Conservation (phyloP, 331 rosid species). For the Dryas integrifolia region DNA sequence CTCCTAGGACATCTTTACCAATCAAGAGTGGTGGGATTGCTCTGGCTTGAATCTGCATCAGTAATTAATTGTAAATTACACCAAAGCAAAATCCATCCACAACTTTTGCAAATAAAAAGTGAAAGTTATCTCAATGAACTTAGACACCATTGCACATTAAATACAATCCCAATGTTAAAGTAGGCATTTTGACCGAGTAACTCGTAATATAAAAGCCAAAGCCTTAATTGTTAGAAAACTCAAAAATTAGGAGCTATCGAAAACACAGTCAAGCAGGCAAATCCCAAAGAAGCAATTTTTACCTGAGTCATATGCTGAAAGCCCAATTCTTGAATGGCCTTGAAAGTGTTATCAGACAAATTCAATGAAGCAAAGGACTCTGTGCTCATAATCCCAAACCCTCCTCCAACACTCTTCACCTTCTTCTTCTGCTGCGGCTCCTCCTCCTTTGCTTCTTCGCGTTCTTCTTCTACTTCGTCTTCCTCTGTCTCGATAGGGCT, state of each 20-base stretch:
- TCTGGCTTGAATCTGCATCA: slow-evolving; percentile 81
- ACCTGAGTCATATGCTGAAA: slow-evolving; percentile 90
- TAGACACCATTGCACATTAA: background rate
- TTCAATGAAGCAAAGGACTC: slow-evolving; percentile 52
- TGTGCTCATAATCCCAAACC: slow-evolving; percentile 69
- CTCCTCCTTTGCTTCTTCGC: slow-evolving; percentile 7
- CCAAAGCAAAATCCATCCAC: background rate
- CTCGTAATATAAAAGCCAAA: too few relatives aligned
- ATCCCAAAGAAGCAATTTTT: background rate
- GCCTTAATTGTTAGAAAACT: too few relatives aligned
- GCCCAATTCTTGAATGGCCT: slow-evolving; percentile 62
- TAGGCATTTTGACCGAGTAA: too few relatives aligned
- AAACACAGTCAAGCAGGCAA: background rate
- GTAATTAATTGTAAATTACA: background rate
- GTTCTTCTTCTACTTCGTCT: background rate
- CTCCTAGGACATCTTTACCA: slow-evolving; percentile 92
- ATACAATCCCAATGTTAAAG: background rate
- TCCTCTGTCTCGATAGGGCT: background rate
- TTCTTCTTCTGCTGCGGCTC: slow-evolving; percentile 29
- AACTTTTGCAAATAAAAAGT: background rate
- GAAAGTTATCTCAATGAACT: background rate
- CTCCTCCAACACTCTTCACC: slow-evolving; percentile 40
- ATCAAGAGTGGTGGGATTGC: slow-evolving; percentile 65
- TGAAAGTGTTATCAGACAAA: slow-evolving; percentile 56
- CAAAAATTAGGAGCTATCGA: too few relatives aligned